phyloP scores from a whole-genome alignment of 2,329 filamentous ascomycete species.

The Teratosphaeria zuluensis region DNA sequence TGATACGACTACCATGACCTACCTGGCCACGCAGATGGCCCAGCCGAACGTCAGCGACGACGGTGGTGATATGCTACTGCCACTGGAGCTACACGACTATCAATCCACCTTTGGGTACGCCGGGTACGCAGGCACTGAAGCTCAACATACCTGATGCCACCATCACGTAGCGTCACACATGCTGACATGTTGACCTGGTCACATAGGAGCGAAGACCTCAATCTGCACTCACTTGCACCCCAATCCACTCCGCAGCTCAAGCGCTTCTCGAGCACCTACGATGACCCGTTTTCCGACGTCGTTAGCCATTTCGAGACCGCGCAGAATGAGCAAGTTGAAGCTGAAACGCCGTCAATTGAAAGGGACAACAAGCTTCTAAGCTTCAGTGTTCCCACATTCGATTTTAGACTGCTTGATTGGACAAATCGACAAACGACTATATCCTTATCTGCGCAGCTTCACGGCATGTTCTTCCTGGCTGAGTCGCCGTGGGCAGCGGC shows the following conservation, averaged over 20 bases:
- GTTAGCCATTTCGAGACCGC: constrained; percentile 40
- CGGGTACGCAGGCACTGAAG: constrained; percentile 37
- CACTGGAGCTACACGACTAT: constrained; percentile 48
- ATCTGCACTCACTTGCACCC: constrained; percentile 15
- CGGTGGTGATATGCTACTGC: constrained; percentile 37
- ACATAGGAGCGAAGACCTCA: constrained; percentile 21
- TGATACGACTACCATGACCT: constrained; percentile 42
- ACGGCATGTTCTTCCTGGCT: constrained; percentile 83
- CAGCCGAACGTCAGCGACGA: constrained; percentile 44
- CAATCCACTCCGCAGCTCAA: constrained; percentile 20
- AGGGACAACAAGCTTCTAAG: constrained; percentile 50
- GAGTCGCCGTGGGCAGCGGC: constrained; percentile 60
- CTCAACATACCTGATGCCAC: neutral
- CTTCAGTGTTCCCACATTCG: constrained; percentile 38
- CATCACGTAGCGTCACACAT: neutral
- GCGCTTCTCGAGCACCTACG: constrained; percentile 32
- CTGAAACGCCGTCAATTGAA: constrained; percentile 49
- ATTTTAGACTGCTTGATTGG: constrained; percentile 57
- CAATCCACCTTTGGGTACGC: constrained; percentile 51
- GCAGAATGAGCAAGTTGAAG: constrained; percentile 26
- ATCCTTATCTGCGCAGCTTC: constrained; percentile 63
- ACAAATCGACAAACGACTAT: constrained; percentile 54
- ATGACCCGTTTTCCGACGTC: constrained; percentile 43
- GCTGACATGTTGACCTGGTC: constrained; percentile 6
- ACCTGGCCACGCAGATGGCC: constrained; percentile 48